Evolutionary conservation across 1,284 basidiomycete species (phyloP).

Genomic region (Malassezia cuniculi): DNA sequence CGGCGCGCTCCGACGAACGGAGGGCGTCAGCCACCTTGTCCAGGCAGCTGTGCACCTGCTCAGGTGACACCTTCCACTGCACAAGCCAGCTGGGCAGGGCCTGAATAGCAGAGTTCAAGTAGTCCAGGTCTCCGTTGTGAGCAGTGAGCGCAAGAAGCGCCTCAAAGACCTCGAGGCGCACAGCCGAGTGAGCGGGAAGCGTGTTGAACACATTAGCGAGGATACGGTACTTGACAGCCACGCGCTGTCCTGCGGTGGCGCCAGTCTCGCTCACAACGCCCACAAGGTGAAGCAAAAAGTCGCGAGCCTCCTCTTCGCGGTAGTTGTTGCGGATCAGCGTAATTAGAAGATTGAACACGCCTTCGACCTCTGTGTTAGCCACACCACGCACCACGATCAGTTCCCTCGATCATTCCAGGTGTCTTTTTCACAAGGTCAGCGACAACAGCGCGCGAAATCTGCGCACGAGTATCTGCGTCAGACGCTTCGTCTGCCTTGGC

Average conservation of each 20-base stretch:
- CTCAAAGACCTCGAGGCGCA: conserved; percentile 28
- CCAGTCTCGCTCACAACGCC: conserved; percentile 1
- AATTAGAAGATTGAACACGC: conserved; percentile 35
- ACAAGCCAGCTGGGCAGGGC: conserved; percentile 36
- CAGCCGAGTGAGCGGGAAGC: conserved; percentile 21
- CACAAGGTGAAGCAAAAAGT: conserved; percentile 19
- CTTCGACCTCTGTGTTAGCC: conserved; percentile 28
- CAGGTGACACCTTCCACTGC: conserved; percentile 27
- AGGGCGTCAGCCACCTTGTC: conserved; percentile 26
- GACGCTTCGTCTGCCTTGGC: conserved; percentile 20
- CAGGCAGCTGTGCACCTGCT: conserved; percentile 26
- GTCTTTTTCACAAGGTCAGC: conserved; percentile 22
- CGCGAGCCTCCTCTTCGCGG: conserved; percentile 8
- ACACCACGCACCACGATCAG: conserved; percentile 21
- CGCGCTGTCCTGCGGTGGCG: conserved; percentile 6
- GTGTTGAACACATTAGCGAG: conserved; percentile 42
- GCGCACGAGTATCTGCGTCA: conserved; percentile 4
- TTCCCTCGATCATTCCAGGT: conserved; percentile 26
- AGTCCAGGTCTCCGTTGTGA: conserved; percentile 38
- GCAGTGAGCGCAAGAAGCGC: conserved; percentile 29
- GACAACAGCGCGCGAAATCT: conserved; percentile 20
- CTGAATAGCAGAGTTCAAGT: conserved; percentile 24
- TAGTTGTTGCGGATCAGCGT: conserved; percentile 17
- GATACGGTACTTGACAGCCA: conserved; percentile 19
- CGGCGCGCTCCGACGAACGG: conserved; percentile 23